Conservation (phyloP, 2,329 filamentous ascomycete genomes). For the Colletotrichum shisoi region DNA sequence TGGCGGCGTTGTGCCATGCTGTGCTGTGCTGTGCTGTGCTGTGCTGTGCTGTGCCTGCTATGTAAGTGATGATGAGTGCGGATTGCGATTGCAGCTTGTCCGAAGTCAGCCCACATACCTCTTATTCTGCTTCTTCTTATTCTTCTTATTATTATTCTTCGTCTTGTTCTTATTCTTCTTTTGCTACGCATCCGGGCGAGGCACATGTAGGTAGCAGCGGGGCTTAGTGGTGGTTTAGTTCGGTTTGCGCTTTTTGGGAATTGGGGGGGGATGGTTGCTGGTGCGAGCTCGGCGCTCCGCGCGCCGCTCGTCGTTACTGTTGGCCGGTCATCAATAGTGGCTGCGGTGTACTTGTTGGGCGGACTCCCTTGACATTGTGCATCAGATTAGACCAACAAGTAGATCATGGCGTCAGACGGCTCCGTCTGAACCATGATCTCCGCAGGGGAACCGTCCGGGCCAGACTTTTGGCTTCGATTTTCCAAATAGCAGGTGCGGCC, state of each 20-base stretch:
- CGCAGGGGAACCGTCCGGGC: constrained; percentile 47
- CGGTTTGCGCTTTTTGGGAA: constrained; percentile 30
- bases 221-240: background rate
- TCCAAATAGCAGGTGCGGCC: constrained; percentile 35
- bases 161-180: too few species aligned
- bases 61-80: background rate
- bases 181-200: background rate
- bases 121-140: background rate
- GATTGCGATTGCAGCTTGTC: constrained; percentile 12
- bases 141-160: background rate
- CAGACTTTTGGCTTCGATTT: constrained; percentile 41
- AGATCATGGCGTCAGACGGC: constrained; percentile 52
- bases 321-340: background rate
- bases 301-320: constrained; percentile 22
- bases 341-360: constrained; percentile 1
- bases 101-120: constrained; percentile 7
- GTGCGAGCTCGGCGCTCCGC: constrained; percentile 19
- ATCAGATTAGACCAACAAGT: constrained; percentile 49
- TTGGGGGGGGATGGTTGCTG: constrained; percentile 42
- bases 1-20: constrained; percentile 36
- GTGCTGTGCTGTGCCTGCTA: constrained; percentile 16
- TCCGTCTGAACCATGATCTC: constrained; percentile 54
- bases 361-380: constrained; percentile 43
- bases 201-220: constrained; percentile 7
- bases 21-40: constrained; percentile 33